These are phyloP conservation scores for Puccinellia tenuiflora DNA, from an alignment of 176 grass and related monocot genomes.

Conservation along the genomic window DNA sequence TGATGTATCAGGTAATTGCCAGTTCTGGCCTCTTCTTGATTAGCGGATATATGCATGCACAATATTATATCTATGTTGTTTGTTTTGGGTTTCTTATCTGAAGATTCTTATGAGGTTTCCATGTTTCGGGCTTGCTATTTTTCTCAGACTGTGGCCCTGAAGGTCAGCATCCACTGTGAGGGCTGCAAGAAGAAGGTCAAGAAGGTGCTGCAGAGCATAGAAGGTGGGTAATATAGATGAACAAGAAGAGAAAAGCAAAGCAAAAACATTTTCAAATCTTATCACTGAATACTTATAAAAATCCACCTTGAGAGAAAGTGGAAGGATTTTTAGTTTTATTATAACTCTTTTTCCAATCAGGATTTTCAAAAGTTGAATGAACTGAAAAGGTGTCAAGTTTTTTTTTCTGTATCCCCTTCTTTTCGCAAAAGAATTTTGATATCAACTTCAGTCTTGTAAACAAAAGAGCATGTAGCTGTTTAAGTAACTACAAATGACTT, in stretches of 20 bases:
- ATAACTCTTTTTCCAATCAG: neutral
- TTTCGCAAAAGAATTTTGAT: neutral
- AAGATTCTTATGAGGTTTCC: neutral
- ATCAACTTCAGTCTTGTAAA: neutral
- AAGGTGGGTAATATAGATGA: constrained; percentile 60
- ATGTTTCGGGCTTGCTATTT: constrained; percentile 1
- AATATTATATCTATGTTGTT: too few species aligned
- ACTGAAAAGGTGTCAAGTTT: neutral
- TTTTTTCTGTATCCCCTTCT: neutral
- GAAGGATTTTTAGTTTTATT: neutral
- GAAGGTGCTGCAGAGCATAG: constrained; percentile 87
- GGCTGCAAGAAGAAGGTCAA: constrained; percentile 98
- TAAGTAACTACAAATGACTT: neutral
- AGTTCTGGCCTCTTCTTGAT: neutral
- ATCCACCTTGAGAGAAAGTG: neutral
- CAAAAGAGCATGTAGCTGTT: neutral
- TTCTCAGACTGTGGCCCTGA: constrained; percentile 63
- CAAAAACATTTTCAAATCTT: neutral
- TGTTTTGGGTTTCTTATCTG: neutral
- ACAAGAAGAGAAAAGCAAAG: neutral
- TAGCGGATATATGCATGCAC: neutral
- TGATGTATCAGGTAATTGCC: constrained; percentile 67
- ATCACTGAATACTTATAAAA: neutral
- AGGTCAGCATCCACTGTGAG: constrained; percentile 98
- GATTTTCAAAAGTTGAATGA: neutral